Percentiles rank a stretch among this genome's conserved stretches.
Evolutionary conservation across 495 filamentous ascomycete species (phyloP).

Genomic region (Hypoxylon crocopeplum): DNA sequence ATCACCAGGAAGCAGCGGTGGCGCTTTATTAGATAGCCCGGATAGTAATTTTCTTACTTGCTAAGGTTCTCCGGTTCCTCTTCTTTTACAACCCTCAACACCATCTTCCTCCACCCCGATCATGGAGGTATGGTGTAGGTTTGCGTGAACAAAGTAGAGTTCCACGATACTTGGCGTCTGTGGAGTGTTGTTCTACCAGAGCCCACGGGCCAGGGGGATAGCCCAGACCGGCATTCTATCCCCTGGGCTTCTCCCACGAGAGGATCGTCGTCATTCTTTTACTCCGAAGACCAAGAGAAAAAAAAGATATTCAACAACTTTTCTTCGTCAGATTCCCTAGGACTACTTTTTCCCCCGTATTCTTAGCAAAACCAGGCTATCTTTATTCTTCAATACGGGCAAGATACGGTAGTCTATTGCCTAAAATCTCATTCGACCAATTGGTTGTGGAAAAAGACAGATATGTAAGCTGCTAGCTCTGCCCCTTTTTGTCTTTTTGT

Average conservation of each 20-base stretch:
- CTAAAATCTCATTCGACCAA: slow-evolving; percentile 26
- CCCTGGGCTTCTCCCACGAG: slow-evolving; percentile 21
- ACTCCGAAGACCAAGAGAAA: slow-evolving; percentile 1
- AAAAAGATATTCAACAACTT: background rate
- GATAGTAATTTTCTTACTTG: background rate
- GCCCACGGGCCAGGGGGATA: slow-evolving; percentile 28
- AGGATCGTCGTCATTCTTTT: slow-evolving; percentile 19
- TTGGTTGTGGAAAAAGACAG: slow-evolving; percentile 25
- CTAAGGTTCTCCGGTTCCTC: background rate
- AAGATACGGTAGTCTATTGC: slow-evolving; percentile 7
- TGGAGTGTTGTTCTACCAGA: slow-evolving; percentile 28
- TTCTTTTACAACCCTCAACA: slow-evolving; percentile 19
- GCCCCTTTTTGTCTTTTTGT: slow-evolving; percentile 33
- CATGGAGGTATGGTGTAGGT: slow-evolving; percentile 31
- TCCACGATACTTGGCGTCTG: slow-evolving; percentile 24
- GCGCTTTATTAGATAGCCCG: slow-evolving; percentile 12
- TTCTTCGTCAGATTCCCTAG: background rate
- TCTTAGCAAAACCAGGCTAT: background rate
- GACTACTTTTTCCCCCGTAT: background rate
- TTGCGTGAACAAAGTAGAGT: slow-evolving; percentile 23
- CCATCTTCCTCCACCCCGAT: slow-evolving; percentile 21
- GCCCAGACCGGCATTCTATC: slow-evolving; percentile 26
- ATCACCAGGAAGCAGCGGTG: slow-evolving; percentile 13
- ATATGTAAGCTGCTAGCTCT: slow-evolving; percentile 30
- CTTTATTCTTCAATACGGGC: background rate